Evolutionary conservation across 1,284 basidiomycete species (phyloP).

Genomic region (Fereydounia khargensis): DNA sequence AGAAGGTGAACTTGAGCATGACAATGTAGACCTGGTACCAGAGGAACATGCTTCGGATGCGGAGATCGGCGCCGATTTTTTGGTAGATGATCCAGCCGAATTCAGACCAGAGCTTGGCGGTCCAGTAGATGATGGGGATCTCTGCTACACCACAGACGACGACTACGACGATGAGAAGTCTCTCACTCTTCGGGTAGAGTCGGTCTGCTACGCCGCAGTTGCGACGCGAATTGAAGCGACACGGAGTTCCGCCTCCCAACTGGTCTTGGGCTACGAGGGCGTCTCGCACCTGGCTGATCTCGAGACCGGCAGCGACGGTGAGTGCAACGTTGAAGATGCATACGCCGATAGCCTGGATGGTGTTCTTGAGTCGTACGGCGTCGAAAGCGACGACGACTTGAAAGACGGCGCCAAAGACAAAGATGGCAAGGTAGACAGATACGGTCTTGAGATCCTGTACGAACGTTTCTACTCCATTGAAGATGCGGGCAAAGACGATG

Average conservation of each 20-base stretch:
- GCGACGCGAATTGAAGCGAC: constrained; percentile 6
- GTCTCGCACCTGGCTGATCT: constrained; percentile 40
- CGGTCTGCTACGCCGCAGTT: constrained; percentile 14
- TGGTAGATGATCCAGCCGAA: constrained; percentile 50
- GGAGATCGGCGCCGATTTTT: constrained; percentile 44
- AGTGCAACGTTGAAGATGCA: constrained; percentile 46
- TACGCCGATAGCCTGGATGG: constrained; percentile 46
- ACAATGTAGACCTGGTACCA: constrained; percentile 50
- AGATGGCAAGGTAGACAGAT: constrained; percentile 42
- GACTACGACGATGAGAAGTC: constrained; percentile 39
- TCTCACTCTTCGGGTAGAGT: constrained; percentile 28
- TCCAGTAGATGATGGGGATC: constrained; percentile 24
- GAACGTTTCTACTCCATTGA: constrained; percentile 18
- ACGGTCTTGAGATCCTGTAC: constrained; percentile 48
- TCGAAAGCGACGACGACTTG: constrained; percentile 41
- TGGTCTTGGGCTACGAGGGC: constrained; percentile 32
- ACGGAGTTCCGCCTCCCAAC: constrained; percentile 18
- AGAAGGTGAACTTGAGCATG: constrained; percentile 47
- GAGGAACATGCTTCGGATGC: constrained; percentile 35
- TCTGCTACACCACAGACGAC: constrained; percentile 34
- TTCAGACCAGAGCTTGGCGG: constrained; percentile 39
- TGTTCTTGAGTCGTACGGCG: constrained; percentile 45
- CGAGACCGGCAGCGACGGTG: constrained; percentile 38
- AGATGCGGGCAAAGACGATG: constrained; percentile 37
- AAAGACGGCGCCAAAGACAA: constrained; percentile 44